These are phyloP conservation scores for Ogataea wickerhamii DNA, from an alignment of 805 yeast species.

Conservation along the genomic window DNA sequence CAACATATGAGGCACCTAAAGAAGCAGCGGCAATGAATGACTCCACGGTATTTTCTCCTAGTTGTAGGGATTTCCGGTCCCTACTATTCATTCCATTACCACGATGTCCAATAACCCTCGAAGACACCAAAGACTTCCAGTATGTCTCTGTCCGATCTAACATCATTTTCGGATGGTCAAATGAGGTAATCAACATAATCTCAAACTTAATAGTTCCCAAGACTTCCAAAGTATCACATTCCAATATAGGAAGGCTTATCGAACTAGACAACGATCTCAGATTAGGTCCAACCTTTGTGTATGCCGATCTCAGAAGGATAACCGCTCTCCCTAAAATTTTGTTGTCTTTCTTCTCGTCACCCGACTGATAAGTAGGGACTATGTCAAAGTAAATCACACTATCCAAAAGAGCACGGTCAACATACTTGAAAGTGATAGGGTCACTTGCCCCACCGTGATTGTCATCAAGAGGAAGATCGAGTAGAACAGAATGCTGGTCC, in stretches of 20 bases:
- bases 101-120: slow-evolving; percentile 93
- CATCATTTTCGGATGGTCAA: slow-evolving; percentile 63
- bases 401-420: slow-evolving; percentile 45
- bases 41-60: slow-evolving; percentile 94
- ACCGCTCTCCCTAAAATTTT: slow-evolving; percentile 79
- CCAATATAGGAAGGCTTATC: slow-evolving; percentile 73
- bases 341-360: slow-evolving; percentile 19
- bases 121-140: slow-evolving; percentile 86
- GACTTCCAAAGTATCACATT: slow-evolving; percentile 63
- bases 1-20: slow-evolving; percentile 93
- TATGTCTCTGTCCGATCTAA: slow-evolving; percentile 71
- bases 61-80: slow-evolving; percentile 71
- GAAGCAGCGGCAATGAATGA: slow-evolving; percentile 96
- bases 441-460: slow-evolving; percentile 64
- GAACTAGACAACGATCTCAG: slow-evolving; percentile 63
- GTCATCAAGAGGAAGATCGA: slow-evolving; percentile 83
- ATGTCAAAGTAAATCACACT: slow-evolving; percentile 73
- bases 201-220: slow-evolving; percentile 79
- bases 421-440: slow-evolving; percentile 70
- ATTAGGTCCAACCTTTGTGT: slow-evolving; percentile 64
- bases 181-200: slow-evolving; percentile 66
- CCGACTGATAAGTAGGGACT: slow-evolving; percentile 74
- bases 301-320: slow-evolving; percentile 59
- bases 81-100: slow-evolving; percentile 87
- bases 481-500: slow-evolving; percentile 53